Percentiles rank a stretch among this genome's conserved stretches.
Evolutionary conservation across 2,329 filamentous ascomycete genomes (phyloP).

Genomic region (Colletotrichum aenigma): DNA sequence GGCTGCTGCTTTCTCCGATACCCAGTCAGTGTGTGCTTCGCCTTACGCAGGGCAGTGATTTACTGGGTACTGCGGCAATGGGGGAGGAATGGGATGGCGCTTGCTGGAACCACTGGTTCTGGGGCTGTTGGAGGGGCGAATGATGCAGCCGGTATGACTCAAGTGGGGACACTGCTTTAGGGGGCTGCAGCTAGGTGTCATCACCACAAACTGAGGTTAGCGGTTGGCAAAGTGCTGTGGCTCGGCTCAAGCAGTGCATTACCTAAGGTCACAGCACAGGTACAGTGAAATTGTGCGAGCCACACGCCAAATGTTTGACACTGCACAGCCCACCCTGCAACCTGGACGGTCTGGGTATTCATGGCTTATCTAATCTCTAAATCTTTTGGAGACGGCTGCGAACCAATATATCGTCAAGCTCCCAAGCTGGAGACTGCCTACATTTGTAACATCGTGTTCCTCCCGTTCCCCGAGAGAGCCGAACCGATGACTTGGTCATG

Average conservation of each 20-base stretch:
- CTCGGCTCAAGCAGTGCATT: not conserved
- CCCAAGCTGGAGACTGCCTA: not conserved
- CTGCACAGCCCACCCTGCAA: not conserved
- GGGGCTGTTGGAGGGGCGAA: conserved; percentile 4
- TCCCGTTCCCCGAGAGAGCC: not conserved
- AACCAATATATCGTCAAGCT: not conserved
- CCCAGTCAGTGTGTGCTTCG: not conserved
- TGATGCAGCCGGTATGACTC: conserved; percentile 14
- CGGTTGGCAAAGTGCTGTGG: not conserved
- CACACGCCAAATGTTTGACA: not conserved
- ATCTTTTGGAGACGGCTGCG: not conserved
- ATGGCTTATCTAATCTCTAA: not conserved
- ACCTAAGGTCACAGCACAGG: not conserved
- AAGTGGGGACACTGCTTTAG: conserved; percentile 4
- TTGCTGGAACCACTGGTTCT: not conserved
- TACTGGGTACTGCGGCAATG: not conserved
- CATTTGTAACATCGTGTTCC: not conserved
- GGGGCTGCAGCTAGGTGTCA: not conserved
- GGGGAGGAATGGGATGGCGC: not conserved
- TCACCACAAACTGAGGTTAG: not conserved
- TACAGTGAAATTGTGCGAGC: not conserved
- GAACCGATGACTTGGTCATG: not conserved
- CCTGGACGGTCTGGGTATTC: not conserved
- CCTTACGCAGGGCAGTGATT: not conserved
- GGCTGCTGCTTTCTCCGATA: not conserved